Conservation (phyloP, 176 grass and related monocot genomes). For the Triticum turgidum region DNA sequence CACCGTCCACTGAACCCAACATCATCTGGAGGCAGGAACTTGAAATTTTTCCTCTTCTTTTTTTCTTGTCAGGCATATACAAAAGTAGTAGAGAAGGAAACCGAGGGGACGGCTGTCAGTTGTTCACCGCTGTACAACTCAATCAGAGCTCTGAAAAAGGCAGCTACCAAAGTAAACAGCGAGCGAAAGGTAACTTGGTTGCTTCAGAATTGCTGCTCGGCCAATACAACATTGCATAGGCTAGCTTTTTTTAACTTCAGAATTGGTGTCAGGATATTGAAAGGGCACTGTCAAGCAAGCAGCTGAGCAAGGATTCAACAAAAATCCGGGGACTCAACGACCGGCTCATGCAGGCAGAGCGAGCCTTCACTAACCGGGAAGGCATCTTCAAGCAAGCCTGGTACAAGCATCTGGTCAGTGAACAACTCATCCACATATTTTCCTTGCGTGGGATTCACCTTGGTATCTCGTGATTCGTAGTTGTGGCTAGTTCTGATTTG, state of each 20-base stretch:
- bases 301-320: slow-evolving; percentile 51
- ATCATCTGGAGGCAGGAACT: not conserved
- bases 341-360: slow-evolving; percentile 75
- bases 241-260: not conserved
- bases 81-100: slow-evolving; percentile 45
- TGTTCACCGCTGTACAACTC: slow-evolving; percentile 74
- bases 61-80: slow-evolving; percentile 37
- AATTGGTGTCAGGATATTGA: slow-evolving; percentile 44
- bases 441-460: not conserved
- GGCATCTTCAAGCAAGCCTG: slow-evolving; percentile 59
- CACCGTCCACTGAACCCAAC: not conserved
- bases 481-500: not conserved
- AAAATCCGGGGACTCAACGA: slow-evolving; percentile 76
- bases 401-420: slow-evolving; percentile 85
- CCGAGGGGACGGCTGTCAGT: slow-evolving; percentile 39
- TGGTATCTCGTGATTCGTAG: not conserved
- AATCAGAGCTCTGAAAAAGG: slow-evolving; percentile 46
- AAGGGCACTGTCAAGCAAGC: slow-evolving; percentile 23
- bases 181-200: slow-evolving; percentile 51
- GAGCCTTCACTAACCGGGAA: slow-evolving; percentile 76
- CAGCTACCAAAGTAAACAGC: slow-evolving; percentile 52
- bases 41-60: not conserved
- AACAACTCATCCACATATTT: not conserved
- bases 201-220: not conserved
- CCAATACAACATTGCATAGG: not conserved